Conservation (phyloP, 495 filamentous ascomycete genomes). For the Melanomma pulvis-pyrius region DNA sequence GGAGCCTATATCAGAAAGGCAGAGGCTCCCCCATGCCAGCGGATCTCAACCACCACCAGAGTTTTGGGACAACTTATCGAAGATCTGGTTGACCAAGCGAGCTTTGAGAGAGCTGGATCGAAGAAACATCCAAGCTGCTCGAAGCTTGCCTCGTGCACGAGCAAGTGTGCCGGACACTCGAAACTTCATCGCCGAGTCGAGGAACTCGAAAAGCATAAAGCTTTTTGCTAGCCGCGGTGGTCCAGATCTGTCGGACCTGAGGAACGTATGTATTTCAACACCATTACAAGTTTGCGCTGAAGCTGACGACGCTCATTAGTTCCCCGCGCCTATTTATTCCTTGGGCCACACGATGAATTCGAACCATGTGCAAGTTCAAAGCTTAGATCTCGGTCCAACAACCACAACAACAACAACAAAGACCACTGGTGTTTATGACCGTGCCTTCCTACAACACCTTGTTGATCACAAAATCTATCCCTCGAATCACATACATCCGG, state of each 20-base stretch:
- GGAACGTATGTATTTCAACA: conserved; percentile 28
- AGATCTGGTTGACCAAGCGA: conserved; percentile 41
- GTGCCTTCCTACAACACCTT: conserved; percentile 38
- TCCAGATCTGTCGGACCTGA: conserved; percentile 38
- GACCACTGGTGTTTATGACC: conserved; percentile 28
- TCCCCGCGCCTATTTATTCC: conserved; percentile 26
- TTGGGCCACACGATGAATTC: conserved; percentile 30
- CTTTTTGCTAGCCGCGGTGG: conserved; percentile 37
- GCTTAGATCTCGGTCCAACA: conserved; percentile 17
- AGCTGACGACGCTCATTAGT: conserved; percentile 27
- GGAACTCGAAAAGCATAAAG: conserved; percentile 33
- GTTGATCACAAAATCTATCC: conserved; percentile 35
- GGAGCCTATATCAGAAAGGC: conserved; percentile 31
- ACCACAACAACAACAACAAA: conserved; percentile 24
- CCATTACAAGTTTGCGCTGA: background rate
- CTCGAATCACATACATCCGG: conserved; percentile 30
- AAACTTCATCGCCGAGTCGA: conserved; percentile 31
- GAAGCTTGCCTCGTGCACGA: conserved; percentile 21
- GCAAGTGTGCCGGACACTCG: conserved; percentile 30
- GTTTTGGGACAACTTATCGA: conserved; percentile 42
- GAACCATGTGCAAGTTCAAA: conserved; percentile 26
- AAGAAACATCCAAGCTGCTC: conserved; percentile 37
- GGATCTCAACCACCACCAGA: conserved; percentile 29
- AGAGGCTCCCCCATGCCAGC: conserved; percentile 33
- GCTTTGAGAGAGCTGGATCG: conserved; percentile 40